Conservation (phyloP, 139 green algal species). For the Chlamydomonas eustigma region DNA sequence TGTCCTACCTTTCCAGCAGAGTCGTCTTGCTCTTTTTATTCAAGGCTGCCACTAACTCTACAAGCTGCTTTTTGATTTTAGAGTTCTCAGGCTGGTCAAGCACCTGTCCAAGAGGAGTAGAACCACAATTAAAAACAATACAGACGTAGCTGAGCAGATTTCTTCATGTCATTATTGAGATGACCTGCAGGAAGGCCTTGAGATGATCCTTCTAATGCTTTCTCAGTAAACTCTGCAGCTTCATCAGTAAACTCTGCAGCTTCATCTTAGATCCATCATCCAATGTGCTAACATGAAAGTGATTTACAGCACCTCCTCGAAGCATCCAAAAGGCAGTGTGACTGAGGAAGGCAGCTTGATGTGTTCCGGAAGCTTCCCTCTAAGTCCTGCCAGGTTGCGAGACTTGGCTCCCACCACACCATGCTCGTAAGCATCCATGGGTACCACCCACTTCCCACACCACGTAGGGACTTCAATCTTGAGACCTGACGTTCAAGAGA, state of each 20-base stretch:
- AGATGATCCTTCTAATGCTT: no score
- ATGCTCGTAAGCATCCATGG: constrained; percentile 79
- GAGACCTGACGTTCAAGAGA: no score
- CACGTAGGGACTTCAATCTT: constrained; percentile 60
- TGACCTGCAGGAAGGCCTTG: no score
- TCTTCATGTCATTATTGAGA: no score
- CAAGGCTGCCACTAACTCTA: constrained; percentile 14
- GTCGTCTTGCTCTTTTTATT: constrained; percentile 6
- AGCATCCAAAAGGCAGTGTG: constrained; percentile 91
- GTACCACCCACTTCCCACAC: constrained; percentile 82
- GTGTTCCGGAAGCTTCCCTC: constrained; percentile 79
- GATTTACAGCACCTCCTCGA: constrained; percentile 66
- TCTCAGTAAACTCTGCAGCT: no score
- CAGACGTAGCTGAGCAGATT: no score
- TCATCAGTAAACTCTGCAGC: not conserved
- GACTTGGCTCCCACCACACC: constrained; percentile 94
- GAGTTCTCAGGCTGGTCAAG: constrained; percentile 66
- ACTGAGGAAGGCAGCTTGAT: constrained; percentile 85
- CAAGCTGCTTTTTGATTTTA: constrained; percentile 49
- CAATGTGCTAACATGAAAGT: not conserved
- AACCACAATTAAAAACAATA: no score
- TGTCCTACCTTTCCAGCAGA: not conserved
- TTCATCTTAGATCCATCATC: not conserved
- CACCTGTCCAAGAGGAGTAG: no score
- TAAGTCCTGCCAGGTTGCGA: constrained; percentile 87